Conservation (phyloP, 805 yeast genomes). For the Cyberlindnera maclurae region DNA sequence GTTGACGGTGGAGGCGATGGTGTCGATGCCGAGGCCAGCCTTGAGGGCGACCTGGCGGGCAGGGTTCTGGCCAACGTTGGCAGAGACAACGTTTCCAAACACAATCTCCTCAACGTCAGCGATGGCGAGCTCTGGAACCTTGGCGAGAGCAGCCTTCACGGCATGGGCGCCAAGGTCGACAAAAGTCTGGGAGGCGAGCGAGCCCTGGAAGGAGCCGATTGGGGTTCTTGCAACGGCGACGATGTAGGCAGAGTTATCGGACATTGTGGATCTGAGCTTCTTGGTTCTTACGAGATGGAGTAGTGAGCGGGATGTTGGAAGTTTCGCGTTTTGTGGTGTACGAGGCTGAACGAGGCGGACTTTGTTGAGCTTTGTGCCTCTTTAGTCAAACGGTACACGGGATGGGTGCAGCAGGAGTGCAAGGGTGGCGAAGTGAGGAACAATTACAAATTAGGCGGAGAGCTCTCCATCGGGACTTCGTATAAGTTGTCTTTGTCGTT, state of each 20-base stretch:
- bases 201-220: constrained; percentile 89
- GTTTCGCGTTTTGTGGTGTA: background rate
- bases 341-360: too few relatives aligned
- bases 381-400: too few relatives aligned
- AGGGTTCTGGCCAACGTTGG: constrained; percentile 94
- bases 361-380: too few relatives aligned
- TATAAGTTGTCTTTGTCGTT: too few relatives aligned
- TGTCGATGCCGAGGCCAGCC: constrained; percentile 75
- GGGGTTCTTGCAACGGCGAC: constrained; percentile 94
- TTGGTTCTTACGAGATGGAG: background rate
- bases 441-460: too few relatives aligned
- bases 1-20: constrained; percentile 86
- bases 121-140: constrained; percentile 75
- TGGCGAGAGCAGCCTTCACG: constrained; percentile 78
- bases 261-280: constrained; percentile 17
- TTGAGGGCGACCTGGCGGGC: constrained; percentile 95
- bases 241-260: constrained; percentile 58
- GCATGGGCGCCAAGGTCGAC: constrained; percentile 91
- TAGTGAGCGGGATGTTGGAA: background rate
- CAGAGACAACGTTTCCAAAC: constrained; percentile 89
- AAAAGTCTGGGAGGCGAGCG: constrained; percentile 64
- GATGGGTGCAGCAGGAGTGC: too few relatives aligned
- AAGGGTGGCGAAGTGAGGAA: too few relatives aligned
- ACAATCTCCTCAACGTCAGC: constrained; percentile 80
- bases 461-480: too few relatives aligned